Conservation (phyloP, 1,139 yeast genomes). For the Tardiomyces depauwii region DNA sequence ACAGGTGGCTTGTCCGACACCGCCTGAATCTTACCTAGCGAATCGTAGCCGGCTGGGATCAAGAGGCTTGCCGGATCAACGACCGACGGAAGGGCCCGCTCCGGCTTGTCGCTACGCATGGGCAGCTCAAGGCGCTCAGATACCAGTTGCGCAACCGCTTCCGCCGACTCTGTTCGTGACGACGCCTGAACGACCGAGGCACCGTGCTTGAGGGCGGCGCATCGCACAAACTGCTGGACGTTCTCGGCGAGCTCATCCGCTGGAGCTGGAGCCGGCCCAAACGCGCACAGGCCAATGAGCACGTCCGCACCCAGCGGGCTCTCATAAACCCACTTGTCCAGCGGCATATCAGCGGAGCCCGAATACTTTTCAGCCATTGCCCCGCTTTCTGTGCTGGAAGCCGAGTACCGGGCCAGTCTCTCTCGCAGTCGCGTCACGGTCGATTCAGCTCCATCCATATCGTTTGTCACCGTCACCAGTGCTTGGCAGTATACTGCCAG, state of each 20-base stretch:
- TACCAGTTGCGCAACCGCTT: conserved; percentile 9
- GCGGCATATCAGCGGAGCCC: conserved; percentile 17
- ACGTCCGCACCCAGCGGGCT: conserved; percentile 23
- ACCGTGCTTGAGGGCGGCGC: conserved; percentile 36
- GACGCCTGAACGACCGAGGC: conserved; percentile 17
- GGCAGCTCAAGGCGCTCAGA: conserved; percentile 18
- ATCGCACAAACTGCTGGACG: conserved; percentile 45
- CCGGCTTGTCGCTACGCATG: conserved; percentile 3
- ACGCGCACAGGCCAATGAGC: conserved; percentile 9
- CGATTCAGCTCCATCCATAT: neutral
- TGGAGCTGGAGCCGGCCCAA: conserved; percentile 4
- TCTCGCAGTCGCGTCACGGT: neutral
- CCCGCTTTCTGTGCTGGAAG: neutral
- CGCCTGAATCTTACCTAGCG: conserved; percentile 24
- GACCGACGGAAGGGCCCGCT: conserved; percentile 18
- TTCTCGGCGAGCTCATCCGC: conserved; percentile 28
- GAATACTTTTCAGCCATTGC: conserved; percentile 3
- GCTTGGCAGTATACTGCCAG: neutral
- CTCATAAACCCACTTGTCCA: conserved; percentile 24
- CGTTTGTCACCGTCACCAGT: neutral
- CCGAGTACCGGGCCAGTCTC: neutral
- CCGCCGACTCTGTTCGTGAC: conserved; percentile 7
- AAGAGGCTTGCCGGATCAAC: conserved; percentile 29
- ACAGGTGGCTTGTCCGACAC: conserved; percentile 19
- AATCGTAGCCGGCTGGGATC: conserved; percentile 35